Evolutionary conservation across 2,329 filamentous ascomycete genomes (phyloP).

Genomic region (Sclerotiophoma versabilis): DNA sequence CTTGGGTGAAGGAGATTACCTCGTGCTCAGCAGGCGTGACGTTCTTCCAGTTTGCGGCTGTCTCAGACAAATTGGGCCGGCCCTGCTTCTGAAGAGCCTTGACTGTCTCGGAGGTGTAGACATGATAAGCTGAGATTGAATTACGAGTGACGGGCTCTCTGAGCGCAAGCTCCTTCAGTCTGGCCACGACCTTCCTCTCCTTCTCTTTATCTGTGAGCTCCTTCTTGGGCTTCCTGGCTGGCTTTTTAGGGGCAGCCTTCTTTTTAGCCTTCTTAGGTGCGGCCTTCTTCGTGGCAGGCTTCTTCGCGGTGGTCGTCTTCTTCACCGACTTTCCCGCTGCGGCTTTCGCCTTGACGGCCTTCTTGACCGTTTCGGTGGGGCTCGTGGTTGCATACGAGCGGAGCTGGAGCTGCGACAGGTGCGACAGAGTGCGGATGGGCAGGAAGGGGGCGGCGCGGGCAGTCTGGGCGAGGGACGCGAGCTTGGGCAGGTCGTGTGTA

Average conservation of each 20-base stretch:
- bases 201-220: constrained; percentile 39
- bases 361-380: constrained; percentile 40
- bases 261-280: constrained; percentile 37
- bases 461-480: constrained; percentile 40
- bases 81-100: constrained; percentile 1
- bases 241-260: constrained; percentile 35
- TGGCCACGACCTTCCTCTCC: constrained; percentile 33
- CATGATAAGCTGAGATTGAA: constrained; percentile 25
- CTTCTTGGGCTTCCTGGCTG: constrained; percentile 36
- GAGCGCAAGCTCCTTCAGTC: constrained; percentile 50
- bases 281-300: constrained; percentile 33
- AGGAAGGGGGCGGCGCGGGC: constrained; percentile 14
- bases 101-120: constrained; percentile 36
- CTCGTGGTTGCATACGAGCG: constrained; percentile 49
- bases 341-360: constrained; percentile 32
- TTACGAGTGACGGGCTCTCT: constrained; percentile 33
- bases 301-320: constrained; percentile 28
- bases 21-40: constrained; percentile 46
- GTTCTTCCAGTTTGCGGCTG: constrained; percentile 29
- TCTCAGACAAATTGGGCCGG: not conserved
- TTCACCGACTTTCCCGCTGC: constrained; percentile 29
- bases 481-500: constrained; percentile 46
- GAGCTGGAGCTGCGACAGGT: constrained; percentile 9
- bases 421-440: constrained; percentile 11
- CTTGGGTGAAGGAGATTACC: constrained; percentile 27